Base-by-base conservation (phyloP, 2,329 filamentous ascomycete species). In the Alternaria sp. region DNA sequence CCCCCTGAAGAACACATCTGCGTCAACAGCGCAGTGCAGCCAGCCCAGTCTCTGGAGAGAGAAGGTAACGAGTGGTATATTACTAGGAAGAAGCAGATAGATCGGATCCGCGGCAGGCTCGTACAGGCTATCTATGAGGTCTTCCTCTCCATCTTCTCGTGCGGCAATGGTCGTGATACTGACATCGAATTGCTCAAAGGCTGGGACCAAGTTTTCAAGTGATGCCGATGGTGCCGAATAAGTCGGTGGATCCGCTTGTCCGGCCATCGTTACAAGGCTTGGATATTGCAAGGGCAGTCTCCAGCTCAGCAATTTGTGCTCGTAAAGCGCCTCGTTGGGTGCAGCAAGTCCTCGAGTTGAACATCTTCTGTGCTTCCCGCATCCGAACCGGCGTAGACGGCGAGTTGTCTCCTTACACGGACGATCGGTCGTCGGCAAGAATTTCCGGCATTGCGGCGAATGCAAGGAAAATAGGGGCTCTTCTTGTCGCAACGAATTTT, bases 401-500 rank as follows among this genome's bases (percentile, higher is more conserved):
- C 56, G 28, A 62, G 46, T 40, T 62, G 60, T 14, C 60, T 56
- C 33, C 56, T 59, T n/a, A 62, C 60, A 13, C 60, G 56, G 23
- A 57, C 55, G 39, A 62, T 62, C 14, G 60, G 56, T 11, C 60
- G 29, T 29, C 52, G 55, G 34, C 60, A 62, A 28, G 56, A 57
- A 34, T 62, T 57, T 26, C 52, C 56, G 39, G 44, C 60, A 41
- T 62, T 62, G 3, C 60, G 49, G 37, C 52, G 56, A 11, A 62
- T 53, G 24, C 52, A 62, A 8, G 56, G 60, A 33, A 53, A 48
- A 34, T 52, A 60, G 14, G 60, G 60, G 28, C 46, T 56, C 23
- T 62, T 62, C 40, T 60, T 62, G 48, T 62, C 60, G 52, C 60
- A 62, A 34, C 53, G 59, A 56, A 60, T 62, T 42, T 60, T 62